phyloP scores from a whole-genome alignment of 169 alveolate species.

The Cryptosporidium tyzzeri region DNA sequence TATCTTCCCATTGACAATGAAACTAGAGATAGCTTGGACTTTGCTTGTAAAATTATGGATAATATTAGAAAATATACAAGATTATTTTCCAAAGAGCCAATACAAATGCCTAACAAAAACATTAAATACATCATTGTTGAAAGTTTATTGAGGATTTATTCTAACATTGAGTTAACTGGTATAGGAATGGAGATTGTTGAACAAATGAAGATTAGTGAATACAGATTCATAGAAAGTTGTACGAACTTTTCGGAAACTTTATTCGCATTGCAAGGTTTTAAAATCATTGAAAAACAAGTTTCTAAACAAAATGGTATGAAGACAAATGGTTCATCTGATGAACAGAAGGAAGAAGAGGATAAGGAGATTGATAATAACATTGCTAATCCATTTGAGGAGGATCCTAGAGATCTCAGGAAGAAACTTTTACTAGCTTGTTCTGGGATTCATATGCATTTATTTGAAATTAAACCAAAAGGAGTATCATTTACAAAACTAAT shows the following conservation, averaged over 20 bases:
- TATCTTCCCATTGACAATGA: neutral
- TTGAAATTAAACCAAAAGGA: slow-evolving; percentile 20
- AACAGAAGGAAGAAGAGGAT: neutral
- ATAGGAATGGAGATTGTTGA: slow-evolving; percentile 12
- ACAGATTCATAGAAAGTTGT: slow-evolving; percentile 65
- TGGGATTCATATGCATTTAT: slow-evolving; percentile 29
- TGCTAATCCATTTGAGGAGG: neutral
- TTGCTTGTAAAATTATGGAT: neutral
- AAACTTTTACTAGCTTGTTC: slow-evolving; percentile 29
- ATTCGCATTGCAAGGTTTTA: slow-evolving; percentile 11
- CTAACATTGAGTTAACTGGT: neutral
- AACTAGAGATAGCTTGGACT: neutral
- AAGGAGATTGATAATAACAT: neutral
- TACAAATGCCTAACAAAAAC: neutral
- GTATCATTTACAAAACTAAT: slow-evolving; percentile 3
- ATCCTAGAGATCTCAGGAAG: neutral
- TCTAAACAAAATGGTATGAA: neutral
- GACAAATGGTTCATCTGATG: neutral
- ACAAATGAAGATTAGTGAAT: neutral
- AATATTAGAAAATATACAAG: neutral
- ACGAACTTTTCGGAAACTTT: slow-evolving; percentile 38
- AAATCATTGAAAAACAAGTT: neutral
- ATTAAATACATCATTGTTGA: neutral
- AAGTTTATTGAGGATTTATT: neutral
- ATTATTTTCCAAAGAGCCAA: neutral